Evolutionary conservation across 2,329 filamentous ascomycete genomes (phyloP).

Genomic region (Lasiodiplodia hormozganensis): DNA sequence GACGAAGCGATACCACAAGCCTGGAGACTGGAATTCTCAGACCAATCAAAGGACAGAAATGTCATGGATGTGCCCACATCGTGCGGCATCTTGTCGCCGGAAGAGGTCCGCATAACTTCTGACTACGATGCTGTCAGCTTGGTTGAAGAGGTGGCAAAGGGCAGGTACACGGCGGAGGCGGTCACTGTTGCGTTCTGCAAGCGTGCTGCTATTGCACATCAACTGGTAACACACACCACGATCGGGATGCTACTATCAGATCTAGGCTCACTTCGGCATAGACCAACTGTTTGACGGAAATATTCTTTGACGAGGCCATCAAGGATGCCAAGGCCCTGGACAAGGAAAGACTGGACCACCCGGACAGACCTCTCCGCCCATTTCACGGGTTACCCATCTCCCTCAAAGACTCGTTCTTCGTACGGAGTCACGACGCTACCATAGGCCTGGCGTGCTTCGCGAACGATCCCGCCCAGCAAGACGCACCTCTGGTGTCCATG

Average conservation of each 20-base stretch:
- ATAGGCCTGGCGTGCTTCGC: slow-evolving; percentile 62
- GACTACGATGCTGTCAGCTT: slow-evolving; percentile 45
- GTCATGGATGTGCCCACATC: background rate
- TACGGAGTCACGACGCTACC: slow-evolving; percentile 64
- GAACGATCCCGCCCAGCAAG: slow-evolving; percentile 38
- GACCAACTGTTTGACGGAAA: slow-evolving; percentile 52
- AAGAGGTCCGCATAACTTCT: slow-evolving; percentile 42
- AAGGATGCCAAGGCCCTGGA: slow-evolving; percentile 48
- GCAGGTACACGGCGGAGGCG: slow-evolving; percentile 43
- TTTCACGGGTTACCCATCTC: slow-evolving; percentile 52
- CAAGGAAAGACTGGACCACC: slow-evolving; percentile 39
- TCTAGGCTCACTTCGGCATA: background rate
- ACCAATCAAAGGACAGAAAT: background rate
- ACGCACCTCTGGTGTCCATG: slow-evolving; percentile 45
- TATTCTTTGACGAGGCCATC: slow-evolving; percentile 51
- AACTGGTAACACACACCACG: slow-evolving; percentile 44
- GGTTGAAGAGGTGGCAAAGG: slow-evolving; percentile 36
- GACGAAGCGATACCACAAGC: too few species aligned
- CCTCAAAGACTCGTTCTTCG: slow-evolving; percentile 65
- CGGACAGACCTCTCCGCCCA: slow-evolving; percentile 55
- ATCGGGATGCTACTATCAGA: too few species aligned
- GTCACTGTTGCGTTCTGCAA: slow-evolving; percentile 63
- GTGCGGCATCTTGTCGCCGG: slow-evolving; percentile 40
- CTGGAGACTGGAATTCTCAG: too few species aligned
- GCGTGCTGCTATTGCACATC: slow-evolving; percentile 63